phyloP scores from a whole-genome alignment of 2,329 filamentous ascomycete genomes.

The Pseudofabraea citricarpa region DNA sequence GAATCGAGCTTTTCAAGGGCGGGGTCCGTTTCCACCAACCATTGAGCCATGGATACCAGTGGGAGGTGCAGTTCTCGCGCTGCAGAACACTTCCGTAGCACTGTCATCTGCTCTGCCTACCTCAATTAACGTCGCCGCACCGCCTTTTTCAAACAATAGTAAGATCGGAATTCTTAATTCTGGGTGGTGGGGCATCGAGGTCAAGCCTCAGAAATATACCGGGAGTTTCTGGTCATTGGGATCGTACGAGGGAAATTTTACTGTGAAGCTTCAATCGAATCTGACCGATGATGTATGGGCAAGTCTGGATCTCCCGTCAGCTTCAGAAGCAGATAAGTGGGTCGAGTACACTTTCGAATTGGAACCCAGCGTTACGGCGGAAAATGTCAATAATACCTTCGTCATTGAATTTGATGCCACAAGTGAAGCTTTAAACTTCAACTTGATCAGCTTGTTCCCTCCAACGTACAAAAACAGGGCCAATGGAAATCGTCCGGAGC shows the following conservation, averaged over 20 bases:
- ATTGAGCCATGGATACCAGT: conserved; percentile 30
- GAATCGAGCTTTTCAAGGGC: conserved; percentile 64
- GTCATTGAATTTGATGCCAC: conserved; percentile 45
- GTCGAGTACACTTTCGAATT: conserved; percentile 16
- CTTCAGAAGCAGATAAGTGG: conserved; percentile 14
- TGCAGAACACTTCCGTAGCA: conserved; percentile 28
- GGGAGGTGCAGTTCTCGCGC: conserved; percentile 14
- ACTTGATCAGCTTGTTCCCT: conserved; percentile 55
- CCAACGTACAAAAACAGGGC: conserved; percentile 50
- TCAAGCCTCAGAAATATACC: conserved; percentile 21
- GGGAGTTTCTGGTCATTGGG: conserved; percentile 23
- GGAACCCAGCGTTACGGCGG: conserved; percentile 12
- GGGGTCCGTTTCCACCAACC: conserved; percentile 40
- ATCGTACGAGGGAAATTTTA: conserved; percentile 17
- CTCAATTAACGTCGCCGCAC: conserved; percentile 24
- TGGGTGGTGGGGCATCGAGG: conserved; percentile 51
- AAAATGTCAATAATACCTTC: conserved; percentile 47
- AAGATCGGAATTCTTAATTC: conserved; percentile 45
- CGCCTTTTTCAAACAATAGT: conserved; percentile 25
- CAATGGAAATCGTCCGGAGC: conserved; percentile 53
- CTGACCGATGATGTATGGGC: conserved; percentile 14
- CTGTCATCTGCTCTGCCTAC: conserved; percentile 20
- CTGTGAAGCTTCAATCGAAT: conserved; percentile 23
- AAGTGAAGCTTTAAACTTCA: conserved; percentile 44
- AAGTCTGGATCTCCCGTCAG: conserved; percentile 13